Base-by-base conservation (phyloP, 2,329 filamentous ascomycete genomes). In the Aspergillus floridensis region DNA sequence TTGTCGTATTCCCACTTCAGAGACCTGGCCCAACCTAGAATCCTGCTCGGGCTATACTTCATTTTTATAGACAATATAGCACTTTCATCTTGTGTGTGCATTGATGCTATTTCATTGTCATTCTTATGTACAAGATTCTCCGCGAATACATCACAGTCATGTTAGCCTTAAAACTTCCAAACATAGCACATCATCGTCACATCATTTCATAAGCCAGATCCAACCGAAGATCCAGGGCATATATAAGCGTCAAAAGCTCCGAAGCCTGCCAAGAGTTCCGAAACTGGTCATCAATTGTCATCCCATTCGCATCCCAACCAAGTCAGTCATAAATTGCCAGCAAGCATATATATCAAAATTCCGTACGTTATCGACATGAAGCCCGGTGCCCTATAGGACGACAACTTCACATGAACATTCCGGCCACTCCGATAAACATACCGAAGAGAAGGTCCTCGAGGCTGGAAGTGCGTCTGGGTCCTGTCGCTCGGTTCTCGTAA, bases 361-460 rank as follows among this genome's bases (percentile, higher is more conserved):
- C 53, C 50, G 53, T 55, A 22, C 56, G 56, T 57, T 57, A 56
- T 51, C 32, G 38, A 29, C 51, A 51, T 56, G 21, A 48, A 58
- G 24, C 2, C 24, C 24, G 3, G 31, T 35, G 3, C 53, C 44
- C 19, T 35, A 14, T 53, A 44, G 38, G 44, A 16, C 6, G 22
- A 49, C 6, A 44, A 16, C 50, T 60, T 77, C 66, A 78, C 64
- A 77, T 69, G 65, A 78, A 71, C 68, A 78, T 72, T 1, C 80
- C 80, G 3, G 77, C 77, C 62, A 81, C 70, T 0, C 80, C 81
- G 61, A 82, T 73, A 48, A 72, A 69, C 16, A 79, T 57, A 6
- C 77, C 79, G 8, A 77, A 68, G 12, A 72, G 69, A 35, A 79
- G 67, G 60, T 78, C 78, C 61, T 80, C 77, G 1, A 80, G 60